Conservation (phyloP, 371 early-diverging fungal species). For the Mortierella sp. region DNA sequence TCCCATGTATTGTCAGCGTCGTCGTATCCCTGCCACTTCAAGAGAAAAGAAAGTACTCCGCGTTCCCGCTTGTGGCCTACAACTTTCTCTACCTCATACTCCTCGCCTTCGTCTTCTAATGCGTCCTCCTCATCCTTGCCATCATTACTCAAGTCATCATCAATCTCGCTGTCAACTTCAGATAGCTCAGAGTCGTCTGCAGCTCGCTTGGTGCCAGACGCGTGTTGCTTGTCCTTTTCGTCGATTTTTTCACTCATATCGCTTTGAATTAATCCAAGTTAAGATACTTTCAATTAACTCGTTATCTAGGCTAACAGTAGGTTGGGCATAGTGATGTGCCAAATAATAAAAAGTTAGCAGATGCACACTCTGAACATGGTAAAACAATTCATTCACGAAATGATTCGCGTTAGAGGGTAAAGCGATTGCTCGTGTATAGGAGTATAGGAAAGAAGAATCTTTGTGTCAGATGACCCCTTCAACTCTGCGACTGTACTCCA, state of each 20-base stretch:
- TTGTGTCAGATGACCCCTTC: no score
- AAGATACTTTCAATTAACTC: no score
- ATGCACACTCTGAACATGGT: no score
- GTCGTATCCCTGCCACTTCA: slow-evolving; percentile 47
- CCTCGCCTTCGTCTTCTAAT: slow-evolving; percentile 8
- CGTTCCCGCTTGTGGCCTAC: slow-evolving; percentile 33
- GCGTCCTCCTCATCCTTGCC: neutral
- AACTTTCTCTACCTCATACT: slow-evolving; percentile 45
- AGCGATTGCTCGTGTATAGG: no score
- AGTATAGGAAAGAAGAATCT: no score
- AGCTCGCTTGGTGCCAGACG: neutral
- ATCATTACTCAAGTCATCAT: neutral
- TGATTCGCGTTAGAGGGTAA: no score
- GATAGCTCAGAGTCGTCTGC: neutral
- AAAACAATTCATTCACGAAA: no score
- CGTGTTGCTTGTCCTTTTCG: neutral
- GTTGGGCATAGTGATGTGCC: no score
- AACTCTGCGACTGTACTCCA: no score
- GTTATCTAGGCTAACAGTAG: no score
- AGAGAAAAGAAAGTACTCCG: slow-evolving; percentile 15
- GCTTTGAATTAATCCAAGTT: neutral
- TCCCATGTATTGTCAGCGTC: slow-evolving; percentile 49
- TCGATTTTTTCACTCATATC: neutral
- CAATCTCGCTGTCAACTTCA: neutral
- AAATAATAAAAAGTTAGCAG: no score